phyloP scores from a whole-genome alignment of 176 grass and related monocot genomes.

The Oryza officinalis region DNA sequence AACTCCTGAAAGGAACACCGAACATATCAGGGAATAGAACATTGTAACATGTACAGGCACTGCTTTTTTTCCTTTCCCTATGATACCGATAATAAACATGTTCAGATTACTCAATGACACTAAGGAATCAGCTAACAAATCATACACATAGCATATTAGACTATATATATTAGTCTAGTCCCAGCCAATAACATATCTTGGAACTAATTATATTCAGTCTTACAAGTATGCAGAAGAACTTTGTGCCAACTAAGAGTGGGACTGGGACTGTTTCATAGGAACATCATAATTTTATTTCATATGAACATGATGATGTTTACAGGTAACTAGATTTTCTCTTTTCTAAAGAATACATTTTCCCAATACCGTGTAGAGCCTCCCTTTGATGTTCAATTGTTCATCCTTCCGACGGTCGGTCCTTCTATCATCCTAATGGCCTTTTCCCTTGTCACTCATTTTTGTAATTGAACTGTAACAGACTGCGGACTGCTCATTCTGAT shows the following conservation, averaged over 20 bases:
- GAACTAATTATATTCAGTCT: background rate
- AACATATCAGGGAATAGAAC: background rate
- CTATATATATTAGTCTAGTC: background rate
- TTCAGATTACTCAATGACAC: background rate
- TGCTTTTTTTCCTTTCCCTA: background rate
- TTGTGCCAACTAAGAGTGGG: background rate
- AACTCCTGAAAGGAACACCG: background rate
- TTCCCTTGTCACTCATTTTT: slow-evolving; percentile 45
- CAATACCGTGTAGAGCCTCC: slow-evolving; percentile 31
- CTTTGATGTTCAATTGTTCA: slow-evolving; percentile 31
- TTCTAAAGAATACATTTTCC: slow-evolving; percentile 53
- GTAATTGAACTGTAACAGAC: slow-evolving; percentile 49
- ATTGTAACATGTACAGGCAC: background rate
- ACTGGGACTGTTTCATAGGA: slow-evolving; percentile 3
- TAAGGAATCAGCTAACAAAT: background rate
- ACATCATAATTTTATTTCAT: slow-evolving; percentile 40
- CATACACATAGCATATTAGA: background rate
- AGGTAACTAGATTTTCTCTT: slow-evolving; percentile 24
- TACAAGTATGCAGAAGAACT: background rate
- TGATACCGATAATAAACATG: background rate
- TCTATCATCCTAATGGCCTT: slow-evolving; percentile 40
- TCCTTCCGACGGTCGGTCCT: background rate
- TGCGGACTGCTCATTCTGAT: slow-evolving; percentile 46
- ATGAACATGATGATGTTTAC: slow-evolving; percentile 47
- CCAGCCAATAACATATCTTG: background rate